Conservation (phyloP, 768 basidiomycete genomes). For the Dictyophora rubrovolvata region DNA sequence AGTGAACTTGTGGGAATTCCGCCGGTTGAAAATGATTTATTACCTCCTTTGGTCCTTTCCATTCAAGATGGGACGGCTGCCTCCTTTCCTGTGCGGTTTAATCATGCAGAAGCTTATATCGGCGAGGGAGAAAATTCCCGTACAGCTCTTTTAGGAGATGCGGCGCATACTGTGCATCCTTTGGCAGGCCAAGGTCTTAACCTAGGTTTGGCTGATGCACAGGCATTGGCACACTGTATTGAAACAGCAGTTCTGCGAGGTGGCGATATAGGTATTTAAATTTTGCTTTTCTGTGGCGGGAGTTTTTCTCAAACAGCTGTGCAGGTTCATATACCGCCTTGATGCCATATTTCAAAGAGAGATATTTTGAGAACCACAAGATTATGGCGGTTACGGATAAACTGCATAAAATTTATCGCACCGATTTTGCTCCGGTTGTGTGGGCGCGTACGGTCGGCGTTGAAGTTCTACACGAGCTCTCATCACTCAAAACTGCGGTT, state of each 20-base stretch:
- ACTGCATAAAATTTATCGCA: constrained; percentile 77
- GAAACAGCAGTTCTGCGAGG: constrained; percentile 47
- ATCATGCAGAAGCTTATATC: constrained; percentile 79
- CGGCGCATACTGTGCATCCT: constrained; percentile 91
- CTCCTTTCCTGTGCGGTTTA: constrained; percentile 82
- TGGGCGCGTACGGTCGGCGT: constrained; percentile 83
- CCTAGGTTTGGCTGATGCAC: constrained; percentile 81
- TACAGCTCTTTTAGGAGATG: constrained; percentile 89
- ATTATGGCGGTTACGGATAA: constrained; percentile 82
- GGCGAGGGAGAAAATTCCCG: constrained; percentile 58
- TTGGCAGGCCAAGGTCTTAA: constrained; percentile 95
- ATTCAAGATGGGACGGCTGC: constrained; percentile 70
- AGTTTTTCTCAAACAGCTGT: too few species aligned
- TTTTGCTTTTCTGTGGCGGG: not conserved
- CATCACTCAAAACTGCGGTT: constrained; percentile 68
- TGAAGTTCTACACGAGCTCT: constrained; percentile 86
- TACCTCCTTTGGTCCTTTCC: constrained; percentile 67
- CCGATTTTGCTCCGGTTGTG: constrained; percentile 57
- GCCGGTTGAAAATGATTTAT: constrained; percentile 43
- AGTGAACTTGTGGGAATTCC: constrained; percentile 37
- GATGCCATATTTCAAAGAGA: constrained; percentile 62
- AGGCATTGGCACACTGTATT: constrained; percentile 59
- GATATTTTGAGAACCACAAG: constrained; percentile 82
- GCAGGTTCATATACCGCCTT: constrained; percentile 69
- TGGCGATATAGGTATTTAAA: constrained; percentile 67